phyloP scores from a whole-genome alignment of 2,329 filamentous ascomycete genomes.

The Periconia digitata region DNA sequence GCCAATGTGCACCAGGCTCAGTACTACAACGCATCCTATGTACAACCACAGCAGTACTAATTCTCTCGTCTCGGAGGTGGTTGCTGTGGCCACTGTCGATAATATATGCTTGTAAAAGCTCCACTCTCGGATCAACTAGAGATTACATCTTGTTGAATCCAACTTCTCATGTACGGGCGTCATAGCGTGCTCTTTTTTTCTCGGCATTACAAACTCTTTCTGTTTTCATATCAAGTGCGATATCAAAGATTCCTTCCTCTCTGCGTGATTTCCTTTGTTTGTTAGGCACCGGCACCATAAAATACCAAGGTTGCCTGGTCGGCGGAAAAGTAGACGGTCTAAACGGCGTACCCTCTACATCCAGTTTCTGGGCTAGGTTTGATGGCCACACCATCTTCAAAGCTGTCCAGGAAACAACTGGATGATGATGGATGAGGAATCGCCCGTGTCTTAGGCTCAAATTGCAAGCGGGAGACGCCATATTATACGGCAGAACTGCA shows the following conservation, averaged over 20 bases:
- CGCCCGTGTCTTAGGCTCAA: conserved; percentile 33
- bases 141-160: conserved; percentile 36
- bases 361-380: conserved; percentile 16
- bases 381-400: conserved; percentile 38
- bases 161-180: conserved; percentile 42
- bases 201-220: conserved; percentile 41
- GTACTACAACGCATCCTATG: conserved; percentile 39
- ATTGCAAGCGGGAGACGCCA: conserved; percentile 31
- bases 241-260: conserved; percentile 34
- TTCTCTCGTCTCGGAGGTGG: conserved; percentile 14
- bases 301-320: conserved; percentile 21
- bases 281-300: conserved; percentile 28
- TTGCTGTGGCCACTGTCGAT: conserved; percentile 20
- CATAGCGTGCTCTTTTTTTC: conserved; percentile 41
- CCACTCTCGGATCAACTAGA: not conserved
- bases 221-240: conserved; percentile 31
- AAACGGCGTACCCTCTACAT: conserved; percentile 9
- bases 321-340: conserved; percentile 20
- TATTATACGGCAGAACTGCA: conserved; percentile 18
- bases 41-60: conserved; percentile 39
- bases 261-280: conserved; percentile 43
- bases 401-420: conserved; percentile 12
- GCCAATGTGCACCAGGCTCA: conserved; percentile 32
- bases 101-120: conserved; percentile 12
- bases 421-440: conserved; percentile 21